Evolutionary conservation across 495 filamentous ascomycete species (phyloP).

Genomic region (Tuber brumale): DNA sequence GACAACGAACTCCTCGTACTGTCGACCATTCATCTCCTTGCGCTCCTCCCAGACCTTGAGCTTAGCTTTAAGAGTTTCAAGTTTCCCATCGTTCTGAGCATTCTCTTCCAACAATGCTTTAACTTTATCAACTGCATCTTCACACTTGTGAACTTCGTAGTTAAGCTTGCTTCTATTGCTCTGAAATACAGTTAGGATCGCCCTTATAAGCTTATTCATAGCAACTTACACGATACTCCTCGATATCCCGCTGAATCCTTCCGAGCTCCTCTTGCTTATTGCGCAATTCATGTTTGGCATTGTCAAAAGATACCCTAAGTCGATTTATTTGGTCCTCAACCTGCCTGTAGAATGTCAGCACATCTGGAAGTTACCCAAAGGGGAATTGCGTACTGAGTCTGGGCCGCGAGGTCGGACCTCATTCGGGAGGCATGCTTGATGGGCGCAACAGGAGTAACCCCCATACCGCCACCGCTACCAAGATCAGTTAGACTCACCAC

Average conservation of each 20-base stretch:
- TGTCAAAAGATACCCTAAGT: constrained; percentile 34
- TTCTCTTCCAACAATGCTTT: constrained; percentile 55
- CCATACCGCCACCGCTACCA: constrained; percentile 51
- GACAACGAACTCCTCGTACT: constrained; percentile 47
- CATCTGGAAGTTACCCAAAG: constrained; percentile 18
- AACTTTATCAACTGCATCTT: constrained; percentile 54
- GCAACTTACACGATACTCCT: constrained; percentile 24
- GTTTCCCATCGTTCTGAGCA: constrained; percentile 54
- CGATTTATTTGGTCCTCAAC: constrained; percentile 46
- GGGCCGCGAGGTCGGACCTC: constrained; percentile 67
- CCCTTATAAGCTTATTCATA: constrained; percentile 41
- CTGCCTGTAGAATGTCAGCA: constrained; percentile 37
- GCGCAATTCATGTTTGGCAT: constrained; percentile 22
- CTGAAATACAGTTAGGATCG: constrained; percentile 45
- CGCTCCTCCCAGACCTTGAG: constrained; percentile 41
- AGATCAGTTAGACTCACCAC: constrained; percentile 37
- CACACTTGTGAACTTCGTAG: constrained; percentile 53
- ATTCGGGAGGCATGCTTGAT: constrained; percentile 54
- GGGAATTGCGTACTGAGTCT: constrained; percentile 53
- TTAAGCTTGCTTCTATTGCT: constrained; percentile 49
- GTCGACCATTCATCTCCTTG: constrained; percentile 1
- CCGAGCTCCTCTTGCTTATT: constrained; percentile 27
- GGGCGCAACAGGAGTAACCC: constrained; percentile 51
- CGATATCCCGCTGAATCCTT: constrained; percentile 17
- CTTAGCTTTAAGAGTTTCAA: constrained; percentile 54